Evolutionary conservation across 148 eudicot species (phyloP).

Genomic region (Spergularia bocconei): DNA sequence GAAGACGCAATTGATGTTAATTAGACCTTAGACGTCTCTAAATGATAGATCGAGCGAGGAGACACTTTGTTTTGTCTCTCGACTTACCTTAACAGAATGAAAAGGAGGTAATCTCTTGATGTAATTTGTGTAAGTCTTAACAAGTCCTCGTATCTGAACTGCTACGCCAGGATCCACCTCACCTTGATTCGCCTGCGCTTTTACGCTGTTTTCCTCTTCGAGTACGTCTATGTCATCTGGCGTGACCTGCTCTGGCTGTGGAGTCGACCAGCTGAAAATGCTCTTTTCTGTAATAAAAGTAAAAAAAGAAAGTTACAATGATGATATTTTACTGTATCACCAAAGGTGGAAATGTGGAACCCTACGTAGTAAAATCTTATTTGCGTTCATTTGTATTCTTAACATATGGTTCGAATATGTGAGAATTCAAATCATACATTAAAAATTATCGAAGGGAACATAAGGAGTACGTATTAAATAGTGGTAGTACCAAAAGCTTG

Average conservation of each 20-base stretch:
- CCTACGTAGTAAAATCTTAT: too few species aligned
- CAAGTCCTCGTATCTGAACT: constrained; percentile 82
- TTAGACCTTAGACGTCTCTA: too few species aligned
- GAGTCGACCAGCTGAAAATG: constrained; percentile 42
- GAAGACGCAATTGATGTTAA: too few species aligned
- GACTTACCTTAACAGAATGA: constrained; percentile 55
- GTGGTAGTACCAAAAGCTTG: constrained; percentile 46
- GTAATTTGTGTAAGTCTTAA: constrained; percentile 47
- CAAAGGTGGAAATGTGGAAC: too few species aligned
- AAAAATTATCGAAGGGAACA: too few species aligned
- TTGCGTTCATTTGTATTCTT: too few species aligned
- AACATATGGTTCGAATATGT: too few species aligned
- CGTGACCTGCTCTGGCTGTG: constrained; percentile 29
- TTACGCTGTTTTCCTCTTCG: constrained; percentile 69
- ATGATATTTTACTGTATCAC: too few species aligned
- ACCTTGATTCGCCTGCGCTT: constrained; percentile 48
- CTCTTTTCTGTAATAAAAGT: constrained; percentile 30
- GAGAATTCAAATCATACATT: too few species aligned
- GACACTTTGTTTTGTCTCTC: constrained; percentile 34
- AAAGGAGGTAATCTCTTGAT: constrained; percentile 29
- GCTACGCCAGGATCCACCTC: constrained; percentile 53
- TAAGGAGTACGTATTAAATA: too few species aligned
- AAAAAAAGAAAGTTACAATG: too few species aligned
- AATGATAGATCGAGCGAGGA: too few species aligned
- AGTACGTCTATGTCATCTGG: constrained; percentile 73